Evolutionary conservation across 192 early-diverging fungal genomes (phyloP), one percentile per base, ranked within the genome.

Genomic region (Dispira simplex): DNA sequence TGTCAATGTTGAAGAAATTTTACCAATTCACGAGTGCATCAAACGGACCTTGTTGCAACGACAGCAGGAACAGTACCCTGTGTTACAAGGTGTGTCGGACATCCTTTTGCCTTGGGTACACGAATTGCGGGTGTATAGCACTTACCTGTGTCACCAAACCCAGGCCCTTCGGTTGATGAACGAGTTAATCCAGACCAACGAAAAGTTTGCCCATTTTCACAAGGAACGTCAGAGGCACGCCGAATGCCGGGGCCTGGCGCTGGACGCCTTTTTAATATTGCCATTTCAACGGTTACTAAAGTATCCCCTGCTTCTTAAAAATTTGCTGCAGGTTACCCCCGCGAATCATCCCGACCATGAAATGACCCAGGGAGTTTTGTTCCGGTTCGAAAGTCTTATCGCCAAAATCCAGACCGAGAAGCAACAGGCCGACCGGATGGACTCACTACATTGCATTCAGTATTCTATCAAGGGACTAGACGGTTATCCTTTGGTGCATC

Each of bases 261-360:
- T 82, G 49, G 75, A 77, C 47, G 63, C 79, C 14, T 82, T 79
- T 56, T 62, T 82, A 63, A 66, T 74, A 23, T 68, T 79, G 66
- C 80, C 80, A 48, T 79, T 82, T 67, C 80, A 82, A 69, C 74
- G 80, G n/a, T 69, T 82, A 65, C 73, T 79, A 21, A 78, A 82
- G 67, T 82, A 82, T 63, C 80, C 80, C 63, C 66, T 82, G 46
- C 71, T 82, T 16, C 70, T 82, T 46, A 72, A 67, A 62, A 78
- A 81, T 43, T 68, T 82, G 60, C 69, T 82, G 13, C 66, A 62
- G 11, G 64, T 70, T 16, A 82, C 79, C 6, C 52, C 66, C 14
- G 56, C 44, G 11, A 59, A 66, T 10, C 65, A 70, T 46, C 49
- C 53, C 25, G 71, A 72, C 51, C 65, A 66, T 49, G 55, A 68